These are phyloP conservation scores for Plasmopara halstedii DNA, from an alignment of 352 stramenopile genomes.

Conservation along the genomic window DNA sequence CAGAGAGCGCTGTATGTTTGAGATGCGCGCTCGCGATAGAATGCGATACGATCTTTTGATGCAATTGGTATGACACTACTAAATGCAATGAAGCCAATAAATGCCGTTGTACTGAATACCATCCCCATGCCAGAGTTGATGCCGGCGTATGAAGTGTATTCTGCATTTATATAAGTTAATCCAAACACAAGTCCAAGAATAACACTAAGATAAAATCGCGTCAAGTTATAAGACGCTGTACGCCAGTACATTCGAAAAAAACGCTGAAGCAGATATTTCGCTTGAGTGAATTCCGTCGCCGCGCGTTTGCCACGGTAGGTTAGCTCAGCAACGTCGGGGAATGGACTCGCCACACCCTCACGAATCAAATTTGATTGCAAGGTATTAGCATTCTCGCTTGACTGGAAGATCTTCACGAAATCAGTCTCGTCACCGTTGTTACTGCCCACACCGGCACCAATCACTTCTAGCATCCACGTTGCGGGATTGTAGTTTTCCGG, in stretches of 20 bases:
- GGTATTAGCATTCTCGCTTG: constrained; percentile 14
- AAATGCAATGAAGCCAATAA: constrained; percentile 63
- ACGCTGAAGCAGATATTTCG: constrained; percentile 38
- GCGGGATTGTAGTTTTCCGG: background rate
- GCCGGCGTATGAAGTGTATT: constrained; percentile 18
- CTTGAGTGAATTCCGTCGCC: constrained; percentile 12
- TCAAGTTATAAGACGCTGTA: constrained; percentile 26
- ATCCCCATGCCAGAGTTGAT: constrained; percentile 34
- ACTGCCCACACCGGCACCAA: background rate
- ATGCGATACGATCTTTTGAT: constrained; percentile 69
- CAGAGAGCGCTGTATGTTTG: constrained; percentile 36
- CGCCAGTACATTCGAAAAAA: constrained; percentile 74
- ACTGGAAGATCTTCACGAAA: constrained; percentile 4
- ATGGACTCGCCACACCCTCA: constrained; percentile 22
- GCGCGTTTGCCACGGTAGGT: constrained; percentile 32
- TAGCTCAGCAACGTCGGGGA: constrained; percentile 13
- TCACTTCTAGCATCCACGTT: background rate
- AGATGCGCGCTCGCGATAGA: constrained; percentile 77
- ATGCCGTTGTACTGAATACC: constrained; percentile 62
- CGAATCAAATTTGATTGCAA: constrained; percentile 25
- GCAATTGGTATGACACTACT: constrained; percentile 56
- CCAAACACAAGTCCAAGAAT: constrained; percentile 20
- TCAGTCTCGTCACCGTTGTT: constrained; percentile 1
- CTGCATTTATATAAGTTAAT: constrained; percentile 11
- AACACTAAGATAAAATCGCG: constrained; percentile 20